Percentiles rank a stretch among this genome's conserved stretches.
Evolutionary conservation across 257 asterid genomes (phyloP).

Genomic region (Solanum raphanifolium): DNA sequence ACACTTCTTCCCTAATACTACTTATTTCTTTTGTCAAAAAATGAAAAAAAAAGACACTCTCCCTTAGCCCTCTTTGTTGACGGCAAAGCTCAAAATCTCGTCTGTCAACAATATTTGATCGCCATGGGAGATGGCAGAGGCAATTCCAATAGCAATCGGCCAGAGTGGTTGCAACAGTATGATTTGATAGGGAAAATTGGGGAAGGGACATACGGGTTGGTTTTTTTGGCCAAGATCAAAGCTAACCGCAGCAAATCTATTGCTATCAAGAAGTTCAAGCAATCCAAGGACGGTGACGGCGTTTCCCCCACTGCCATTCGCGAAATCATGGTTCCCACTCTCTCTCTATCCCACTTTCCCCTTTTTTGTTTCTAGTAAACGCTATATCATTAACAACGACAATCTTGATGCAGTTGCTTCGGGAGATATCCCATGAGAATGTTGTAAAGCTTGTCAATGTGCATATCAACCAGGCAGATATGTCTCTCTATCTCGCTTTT

Average conservation of each 20-base stretch:
- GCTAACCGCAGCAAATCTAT: slow-evolving; percentile 68
- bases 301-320: slow-evolving; percentile 99
- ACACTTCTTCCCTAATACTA: no score
- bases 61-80: neutral
- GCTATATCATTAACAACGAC: neutral
- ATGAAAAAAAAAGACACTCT: neutral
- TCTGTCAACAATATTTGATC: neutral
- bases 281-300: slow-evolving; percentile 96
- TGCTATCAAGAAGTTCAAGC: slow-evolving; percentile 97
- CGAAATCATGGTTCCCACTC: slow-evolving; percentile 68
- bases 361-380: neutral
- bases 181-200: slow-evolving; percentile 94
- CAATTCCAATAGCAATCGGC: slow-evolving; percentile 33
- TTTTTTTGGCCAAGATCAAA: slow-evolving; percentile 85
- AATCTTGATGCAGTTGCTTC: slow-evolving; percentile 64
- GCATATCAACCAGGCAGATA: slow-evolving; percentile 84
- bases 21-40: no score
- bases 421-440: slow-evolving; percentile 91
- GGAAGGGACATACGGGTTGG: slow-evolving; percentile 94
- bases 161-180: slow-evolving; percentile 95
- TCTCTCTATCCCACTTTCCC: neutral
- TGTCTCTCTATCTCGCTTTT: slow-evolving; percentile 95
- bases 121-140: slow-evolving; percentile 14
- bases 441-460: slow-evolving; percentile 95
- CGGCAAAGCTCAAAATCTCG: neutral